phyloP scores from a whole-genome alignment of 164 flowering plant genomes.

The Chimonanthus salicifolius region DNA sequence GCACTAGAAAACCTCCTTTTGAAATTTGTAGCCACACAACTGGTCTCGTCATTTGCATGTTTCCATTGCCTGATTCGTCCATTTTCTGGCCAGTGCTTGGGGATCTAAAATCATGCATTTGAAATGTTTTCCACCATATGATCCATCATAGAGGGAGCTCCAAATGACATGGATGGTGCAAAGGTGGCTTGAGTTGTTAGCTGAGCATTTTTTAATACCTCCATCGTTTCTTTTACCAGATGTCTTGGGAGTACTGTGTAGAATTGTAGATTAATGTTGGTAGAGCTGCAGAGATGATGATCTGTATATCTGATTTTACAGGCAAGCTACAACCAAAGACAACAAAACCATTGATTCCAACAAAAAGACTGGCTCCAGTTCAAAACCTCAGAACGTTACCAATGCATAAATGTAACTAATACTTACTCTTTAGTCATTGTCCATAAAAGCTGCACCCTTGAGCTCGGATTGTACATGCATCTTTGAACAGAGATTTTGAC shows the following conservation, averaged over 20 bases:
- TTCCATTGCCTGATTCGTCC: background rate
- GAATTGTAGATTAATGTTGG: background rate
- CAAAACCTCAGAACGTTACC: background rate
- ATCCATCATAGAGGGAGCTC: background rate
- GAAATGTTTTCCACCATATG: background rate
- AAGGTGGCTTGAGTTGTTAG: background rate
- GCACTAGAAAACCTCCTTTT: background rate
- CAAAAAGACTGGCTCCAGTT: background rate
- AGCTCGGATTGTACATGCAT: background rate
- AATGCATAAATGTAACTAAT: slow-evolving; percentile 2
- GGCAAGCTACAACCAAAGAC: slow-evolving; percentile 1
- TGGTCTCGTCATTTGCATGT: background rate
- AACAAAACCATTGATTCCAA: background rate
- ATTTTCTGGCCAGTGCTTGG: background rate
- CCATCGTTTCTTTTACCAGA: background rate
- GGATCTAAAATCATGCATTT: background rate
- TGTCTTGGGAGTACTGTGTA: background rate
- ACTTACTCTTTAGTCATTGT: background rate
- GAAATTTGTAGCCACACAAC: background rate
- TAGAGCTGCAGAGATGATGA: background rate
- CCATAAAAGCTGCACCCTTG: background rate
- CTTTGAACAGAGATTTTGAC: background rate
- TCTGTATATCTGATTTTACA: background rate
- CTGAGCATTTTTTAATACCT: background rate
- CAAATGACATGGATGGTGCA: background rate